These are phyloP conservation scores for Lactarius psammicola DNA, from an alignment of 768 basidiomycete genomes.

Conservation along the genomic window DNA sequence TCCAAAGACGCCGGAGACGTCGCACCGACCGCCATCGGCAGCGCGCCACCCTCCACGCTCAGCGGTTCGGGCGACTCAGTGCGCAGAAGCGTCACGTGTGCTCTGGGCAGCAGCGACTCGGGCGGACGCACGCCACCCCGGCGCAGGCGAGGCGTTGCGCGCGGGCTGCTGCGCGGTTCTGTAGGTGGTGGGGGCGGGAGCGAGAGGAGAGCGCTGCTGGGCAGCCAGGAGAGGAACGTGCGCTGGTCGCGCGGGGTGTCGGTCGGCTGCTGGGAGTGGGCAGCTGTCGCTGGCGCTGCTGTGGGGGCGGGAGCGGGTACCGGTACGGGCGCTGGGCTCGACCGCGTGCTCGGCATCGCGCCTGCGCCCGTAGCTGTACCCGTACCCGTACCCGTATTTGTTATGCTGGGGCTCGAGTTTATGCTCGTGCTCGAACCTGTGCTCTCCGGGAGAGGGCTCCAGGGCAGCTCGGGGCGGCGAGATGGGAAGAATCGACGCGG, in stretches of 20 bases:
- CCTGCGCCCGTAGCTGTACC: background rate
- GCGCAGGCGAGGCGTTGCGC: conserved; percentile 51
- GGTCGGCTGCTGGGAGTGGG: background rate
- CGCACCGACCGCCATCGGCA: background rate
- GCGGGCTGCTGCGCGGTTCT: conserved; percentile 26
- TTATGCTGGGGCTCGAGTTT: background rate
- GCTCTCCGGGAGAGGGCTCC: conserved; percentile 15
- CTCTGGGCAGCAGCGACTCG: conserved; percentile 54
- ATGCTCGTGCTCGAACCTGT: background rate
- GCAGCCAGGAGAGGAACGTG: conserved; percentile 23
- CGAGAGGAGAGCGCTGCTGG: conserved; percentile 7
- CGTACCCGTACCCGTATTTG: background rate
- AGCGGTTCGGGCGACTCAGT: conserved; percentile 12
- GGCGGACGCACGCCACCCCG: conserved; percentile 67
- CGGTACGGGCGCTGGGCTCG: conserved; percentile 8
- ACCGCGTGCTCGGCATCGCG: background rate
- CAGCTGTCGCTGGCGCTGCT: too few species aligned
- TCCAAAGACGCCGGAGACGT: background rate
- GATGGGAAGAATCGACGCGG: conserved; percentile 24
- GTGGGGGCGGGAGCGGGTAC: background rate
- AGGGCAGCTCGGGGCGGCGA: conserved; percentile 26
- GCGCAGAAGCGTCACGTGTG: conserved; percentile 6
- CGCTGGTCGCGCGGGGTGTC: conserved; percentile 12
- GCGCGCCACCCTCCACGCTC: background rate
- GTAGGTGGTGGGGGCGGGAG: conserved; percentile 19